Conservation (phyloP, 768 basidiomycete genomes). For the Pleurotus eryngii region DNA sequence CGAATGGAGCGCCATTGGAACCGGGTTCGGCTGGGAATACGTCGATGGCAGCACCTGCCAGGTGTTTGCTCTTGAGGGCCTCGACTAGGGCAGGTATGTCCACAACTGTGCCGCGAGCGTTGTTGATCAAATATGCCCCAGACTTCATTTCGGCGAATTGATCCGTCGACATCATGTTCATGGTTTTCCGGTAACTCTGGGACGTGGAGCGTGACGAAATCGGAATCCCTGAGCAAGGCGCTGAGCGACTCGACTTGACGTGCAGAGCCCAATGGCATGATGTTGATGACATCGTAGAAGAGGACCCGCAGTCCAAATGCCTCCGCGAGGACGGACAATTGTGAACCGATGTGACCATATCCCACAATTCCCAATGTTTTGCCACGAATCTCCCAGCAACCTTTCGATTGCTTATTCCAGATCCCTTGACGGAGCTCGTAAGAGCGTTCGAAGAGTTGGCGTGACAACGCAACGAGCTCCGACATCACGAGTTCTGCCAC, state of each 20-base stretch:
- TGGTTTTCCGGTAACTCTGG: constrained; percentile 94
- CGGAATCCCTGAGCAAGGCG: constrained; percentile 71
- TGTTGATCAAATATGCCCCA: constrained; percentile 95
- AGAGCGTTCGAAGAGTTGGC: constrained; percentile 88
- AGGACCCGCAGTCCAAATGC: constrained; percentile 94
- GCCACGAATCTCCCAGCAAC: constrained; percentile 96
- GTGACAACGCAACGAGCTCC: constrained; percentile 90
- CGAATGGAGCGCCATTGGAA: constrained; percentile 86
- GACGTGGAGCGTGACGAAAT: constrained; percentile 95
- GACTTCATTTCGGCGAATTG: constrained; percentile 91
- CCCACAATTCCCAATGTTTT: constrained; percentile 98
- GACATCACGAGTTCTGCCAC: constrained; percentile 97
- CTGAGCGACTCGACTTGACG: constrained; percentile 82
- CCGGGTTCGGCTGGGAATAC: constrained; percentile 95
- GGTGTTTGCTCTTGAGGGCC: constrained; percentile 78
- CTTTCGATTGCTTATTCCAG: constrained; percentile 99
- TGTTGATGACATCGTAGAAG: constrained; percentile 92
- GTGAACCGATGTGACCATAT: constrained; percentile 97
- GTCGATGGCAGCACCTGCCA: constrained; percentile 88
- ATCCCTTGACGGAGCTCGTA: constrained; percentile 84
- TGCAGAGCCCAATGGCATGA: constrained; percentile 97
- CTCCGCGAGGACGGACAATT: constrained; percentile 95
- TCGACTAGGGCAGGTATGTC: constrained; percentile 89
- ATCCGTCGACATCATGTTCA: constrained; percentile 80
- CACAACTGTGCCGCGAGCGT: constrained; percentile 92